Evolutionary conservation across 2,329 filamentous ascomycete species (phyloP).

Genomic region (Fusarium protoensiforme): DNA sequence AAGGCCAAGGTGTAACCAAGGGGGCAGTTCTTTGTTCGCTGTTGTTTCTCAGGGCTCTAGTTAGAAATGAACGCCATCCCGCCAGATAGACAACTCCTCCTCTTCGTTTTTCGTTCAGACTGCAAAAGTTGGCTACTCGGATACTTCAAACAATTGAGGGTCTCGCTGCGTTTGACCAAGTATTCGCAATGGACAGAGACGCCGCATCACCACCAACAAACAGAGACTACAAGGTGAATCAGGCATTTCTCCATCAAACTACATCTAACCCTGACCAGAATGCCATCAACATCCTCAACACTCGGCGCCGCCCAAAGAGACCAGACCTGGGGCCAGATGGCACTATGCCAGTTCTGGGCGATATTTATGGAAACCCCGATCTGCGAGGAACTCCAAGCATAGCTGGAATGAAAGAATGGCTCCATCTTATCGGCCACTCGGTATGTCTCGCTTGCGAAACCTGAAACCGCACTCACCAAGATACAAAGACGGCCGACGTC

Average conservation of each 20-base stretch:
- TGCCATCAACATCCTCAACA: not conserved
- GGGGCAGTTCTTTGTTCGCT: not conserved
- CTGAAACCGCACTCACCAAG: not conserved
- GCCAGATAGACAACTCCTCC: not conserved
- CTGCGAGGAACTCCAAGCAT: not conserved
- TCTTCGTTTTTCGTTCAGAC: not conserved
- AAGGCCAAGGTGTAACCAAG: not conserved
- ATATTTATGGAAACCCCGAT: not conserved
- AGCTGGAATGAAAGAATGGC: not conserved
- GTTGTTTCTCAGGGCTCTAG: not conserved
- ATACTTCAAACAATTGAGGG: not conserved
- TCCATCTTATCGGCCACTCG: not conserved
- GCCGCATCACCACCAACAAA: not conserved
- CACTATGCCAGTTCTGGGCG: not conserved
- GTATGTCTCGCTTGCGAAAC: not conserved
- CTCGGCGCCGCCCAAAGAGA: not conserved
- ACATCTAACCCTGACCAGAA: not conserved
- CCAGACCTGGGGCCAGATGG: not conserved
- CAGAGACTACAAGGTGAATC: not conserved
- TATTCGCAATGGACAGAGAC: not conserved
- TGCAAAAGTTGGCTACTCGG: not conserved
- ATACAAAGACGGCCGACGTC: not conserved
- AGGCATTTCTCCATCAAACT: not conserved
- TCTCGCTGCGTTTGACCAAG: not conserved
- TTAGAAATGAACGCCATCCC: not conserved